Conservation (phyloP, 139 green algal genomes). For the Micromonas pusilla region DNA sequence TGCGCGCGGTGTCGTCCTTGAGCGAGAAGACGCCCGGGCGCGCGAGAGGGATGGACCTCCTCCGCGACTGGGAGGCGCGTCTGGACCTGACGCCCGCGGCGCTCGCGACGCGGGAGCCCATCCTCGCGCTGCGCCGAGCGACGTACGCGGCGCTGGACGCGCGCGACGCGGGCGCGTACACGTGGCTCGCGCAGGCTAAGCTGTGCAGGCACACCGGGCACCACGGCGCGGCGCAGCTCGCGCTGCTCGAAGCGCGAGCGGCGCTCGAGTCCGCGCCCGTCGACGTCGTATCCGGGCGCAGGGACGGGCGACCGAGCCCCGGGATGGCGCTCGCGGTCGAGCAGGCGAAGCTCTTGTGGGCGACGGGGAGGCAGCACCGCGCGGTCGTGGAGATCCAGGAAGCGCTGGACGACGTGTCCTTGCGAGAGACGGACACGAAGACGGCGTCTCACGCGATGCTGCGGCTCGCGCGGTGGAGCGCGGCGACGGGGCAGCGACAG, state of each 20-base stretch:
- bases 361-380: slow-evolving; percentile 50
- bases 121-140: slow-evolving; percentile 64
- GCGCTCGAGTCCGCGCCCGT: background rate
- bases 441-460: background rate
- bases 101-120: slow-evolving; percentile 61
- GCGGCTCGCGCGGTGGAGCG: slow-evolving; percentile 23
- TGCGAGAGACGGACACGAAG: background rate
- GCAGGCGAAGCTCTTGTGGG: slow-evolving; percentile 77
- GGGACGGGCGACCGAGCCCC: background rate
- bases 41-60: slow-evolving; percentile 43
- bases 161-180: slow-evolving; percentile 47
- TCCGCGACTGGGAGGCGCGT: slow-evolving; percentile 56
- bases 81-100: slow-evolving; percentile 55
- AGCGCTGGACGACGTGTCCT: slow-evolving; percentile 13
- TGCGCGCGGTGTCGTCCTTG: slow-evolving; percentile 1
- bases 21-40: background rate
- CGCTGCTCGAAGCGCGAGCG: slow-evolving; percentile 70
- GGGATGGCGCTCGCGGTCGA: slow-evolving; percentile 48
- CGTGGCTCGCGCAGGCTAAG: slow-evolving; percentile 74
- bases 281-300: background rate
- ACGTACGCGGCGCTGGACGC: slow-evolving; percentile 47
- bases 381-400: slow-evolving; percentile 57
- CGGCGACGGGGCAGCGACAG: slow-evolving; percentile 61
- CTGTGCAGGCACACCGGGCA: slow-evolving; percentile 72
- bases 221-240: slow-evolving; percentile 67